phyloP scores from a whole-genome alignment of 2,329 filamentous ascomycete genomes.

The Aspergillus pseudoglaucus region DNA sequence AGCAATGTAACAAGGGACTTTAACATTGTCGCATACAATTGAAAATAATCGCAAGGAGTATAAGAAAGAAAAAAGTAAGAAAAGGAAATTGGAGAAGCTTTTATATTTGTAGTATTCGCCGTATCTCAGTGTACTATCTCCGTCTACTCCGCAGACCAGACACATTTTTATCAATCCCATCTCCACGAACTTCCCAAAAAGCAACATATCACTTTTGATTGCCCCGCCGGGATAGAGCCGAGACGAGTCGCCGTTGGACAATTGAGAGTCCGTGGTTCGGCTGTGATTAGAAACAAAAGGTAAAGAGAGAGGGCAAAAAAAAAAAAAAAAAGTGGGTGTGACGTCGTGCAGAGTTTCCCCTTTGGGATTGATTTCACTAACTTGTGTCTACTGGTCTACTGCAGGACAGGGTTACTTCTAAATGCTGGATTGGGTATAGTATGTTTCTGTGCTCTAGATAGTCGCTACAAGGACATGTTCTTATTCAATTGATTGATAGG shows the following conservation, averaged over 20 bases:
- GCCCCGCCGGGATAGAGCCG: background rate
- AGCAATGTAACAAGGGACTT: slow-evolving; percentile 17
- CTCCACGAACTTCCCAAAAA: background rate
- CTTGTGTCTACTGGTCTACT: background rate
- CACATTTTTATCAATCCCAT: background rate
- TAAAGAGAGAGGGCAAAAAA: background rate
- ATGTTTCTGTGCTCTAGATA: background rate
- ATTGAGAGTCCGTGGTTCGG: background rate
- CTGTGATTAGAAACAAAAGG: background rate
- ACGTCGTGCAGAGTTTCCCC: slow-evolving; percentile 34
- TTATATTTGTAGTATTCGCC: background rate
- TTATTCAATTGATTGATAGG: background rate
- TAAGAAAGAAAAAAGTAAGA: background rate
- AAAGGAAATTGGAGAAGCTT: slow-evolving; percentile 4
- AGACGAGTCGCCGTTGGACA: no score
- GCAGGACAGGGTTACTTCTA: no score
- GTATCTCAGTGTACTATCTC: background rate
- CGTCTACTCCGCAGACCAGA: background rate
- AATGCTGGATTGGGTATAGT: no score
- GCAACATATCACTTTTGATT: background rate
- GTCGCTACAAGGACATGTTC: background rate
- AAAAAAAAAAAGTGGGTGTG: slow-evolving; percentile 12
- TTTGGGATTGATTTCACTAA: background rate
- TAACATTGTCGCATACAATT: background rate
- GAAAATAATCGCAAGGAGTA: background rate